Evolutionary conservation across 176 grass and related monocot genomes (phyloP), one percentile per base, ranked within the genome.

Genomic region (Puccinellia tenuiflora): DNA sequence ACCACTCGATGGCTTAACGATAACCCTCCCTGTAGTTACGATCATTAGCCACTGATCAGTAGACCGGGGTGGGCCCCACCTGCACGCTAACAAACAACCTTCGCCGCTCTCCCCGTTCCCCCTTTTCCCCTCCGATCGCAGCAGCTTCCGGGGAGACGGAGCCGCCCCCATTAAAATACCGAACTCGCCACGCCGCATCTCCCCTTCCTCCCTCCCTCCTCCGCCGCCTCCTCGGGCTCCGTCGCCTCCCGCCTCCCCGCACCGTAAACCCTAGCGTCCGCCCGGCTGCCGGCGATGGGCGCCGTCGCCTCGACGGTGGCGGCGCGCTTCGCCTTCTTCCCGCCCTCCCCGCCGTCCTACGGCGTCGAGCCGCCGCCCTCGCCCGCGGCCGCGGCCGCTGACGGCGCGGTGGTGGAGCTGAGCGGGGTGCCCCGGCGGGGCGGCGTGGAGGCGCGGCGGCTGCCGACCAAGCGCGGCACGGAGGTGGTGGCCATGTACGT

Each of bases 401-500:
- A 84, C 83, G 82, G 84, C 24, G 87, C 67, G 30, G 63, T 89
- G 33, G 73, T 95, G 69, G 87, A 92, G 82, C 75, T 95, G 55
- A 90, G 82, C 37, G 87, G 88, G 54, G 93, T 95, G 30, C 87
- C 90, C 34, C 82, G 77, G 48, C 70, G 84, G 29, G 80, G 71
- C 39, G 81, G 88, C 77, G 95, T 94, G 17, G 95, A 97, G 90
- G 92, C 88, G 26, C 79, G 92, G 18, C 86, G 90, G 57, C 84
- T 97, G 76, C 85, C 82, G 65, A 97, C 95, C 4, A 90, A 85
- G 90, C 86, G 83, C 74, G 88, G 92, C 56, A 90, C 90, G 9
- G 78, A 88, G 68, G 93, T 97, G 81, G 91, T 97, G 34, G 86
- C 86, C 39, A 89, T 97, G 95, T 87, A 97, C 89, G 90, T 94